phyloP scores from a whole-genome alignment of 495 filamentous ascomycete species.

The Aspergillus cavernicola region DNA sequence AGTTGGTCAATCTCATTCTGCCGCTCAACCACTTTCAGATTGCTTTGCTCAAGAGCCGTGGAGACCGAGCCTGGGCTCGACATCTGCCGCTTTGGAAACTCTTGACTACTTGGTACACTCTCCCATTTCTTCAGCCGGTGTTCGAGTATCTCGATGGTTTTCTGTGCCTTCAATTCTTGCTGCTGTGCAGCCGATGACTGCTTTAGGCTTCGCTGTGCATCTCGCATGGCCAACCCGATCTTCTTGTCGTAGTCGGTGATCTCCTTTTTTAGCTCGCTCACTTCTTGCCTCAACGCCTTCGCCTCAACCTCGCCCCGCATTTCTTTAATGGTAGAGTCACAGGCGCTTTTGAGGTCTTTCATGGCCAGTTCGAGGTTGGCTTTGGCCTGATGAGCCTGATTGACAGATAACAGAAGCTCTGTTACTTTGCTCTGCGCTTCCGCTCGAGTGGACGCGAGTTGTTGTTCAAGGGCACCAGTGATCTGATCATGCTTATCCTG shows the following conservation, averaged over 20 bases:
- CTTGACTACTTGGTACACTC: not conserved
- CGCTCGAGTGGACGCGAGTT: no score
- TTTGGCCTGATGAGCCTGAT: no score
- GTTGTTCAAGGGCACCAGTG: not conserved
- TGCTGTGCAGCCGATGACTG: no score
- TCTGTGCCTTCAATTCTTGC: not conserved
- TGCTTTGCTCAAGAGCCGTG: constrained; percentile 12
- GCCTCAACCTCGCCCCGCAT: not conserved
- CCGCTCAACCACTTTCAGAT: constrained; percentile 8
- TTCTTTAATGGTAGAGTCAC: no score
- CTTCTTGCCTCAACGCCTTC: not conserved
- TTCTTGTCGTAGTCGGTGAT: not conserved
- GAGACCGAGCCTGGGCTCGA: no score
- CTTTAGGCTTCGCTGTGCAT: constrained; percentile 11
- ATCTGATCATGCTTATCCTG: no score
- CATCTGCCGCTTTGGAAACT: constrained; percentile 8
- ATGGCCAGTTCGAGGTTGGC: no score
- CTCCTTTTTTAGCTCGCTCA: not conserved
- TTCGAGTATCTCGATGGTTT: constrained; percentile 8
- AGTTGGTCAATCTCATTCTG: constrained; percentile 4
- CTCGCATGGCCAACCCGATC: constrained; percentile 11
- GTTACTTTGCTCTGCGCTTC: no score
- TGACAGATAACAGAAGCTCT: no score
- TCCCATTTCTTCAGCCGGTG: constrained; percentile 6
- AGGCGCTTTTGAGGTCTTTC: no score